Conservation (phyloP, 2,329 filamentous ascomycete species). For the Fusarium equiseti region DNA sequence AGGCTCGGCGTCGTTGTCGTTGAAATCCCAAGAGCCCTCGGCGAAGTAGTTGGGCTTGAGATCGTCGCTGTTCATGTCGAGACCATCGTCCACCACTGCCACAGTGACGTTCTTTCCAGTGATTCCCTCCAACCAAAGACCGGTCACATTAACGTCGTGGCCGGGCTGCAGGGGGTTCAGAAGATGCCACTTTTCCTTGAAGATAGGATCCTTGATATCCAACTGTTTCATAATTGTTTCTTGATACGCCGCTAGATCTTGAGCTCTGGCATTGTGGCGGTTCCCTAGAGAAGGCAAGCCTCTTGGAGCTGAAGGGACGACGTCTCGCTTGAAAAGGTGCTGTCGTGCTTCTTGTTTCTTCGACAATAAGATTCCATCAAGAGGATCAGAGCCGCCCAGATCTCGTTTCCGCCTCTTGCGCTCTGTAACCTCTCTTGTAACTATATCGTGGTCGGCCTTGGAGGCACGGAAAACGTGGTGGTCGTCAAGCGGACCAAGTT, state of each 20-base stretch:
- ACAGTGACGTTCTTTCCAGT: conserved; percentile 91
- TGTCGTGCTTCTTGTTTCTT: conserved; percentile 75
- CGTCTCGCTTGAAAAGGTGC: conserved; percentile 65
- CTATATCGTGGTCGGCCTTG: conserved; percentile 70
- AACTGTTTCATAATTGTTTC: conserved; percentile 72
- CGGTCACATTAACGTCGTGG: conserved; percentile 97
- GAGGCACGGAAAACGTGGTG: conserved; percentile 89
- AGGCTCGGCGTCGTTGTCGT: conserved; percentile 83
- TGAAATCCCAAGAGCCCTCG: conserved; percentile 94
- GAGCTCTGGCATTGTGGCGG: conserved; percentile 23
- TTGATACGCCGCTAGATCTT: conserved; percentile 66
- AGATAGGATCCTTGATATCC: conserved; percentile 90
- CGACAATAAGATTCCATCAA: conserved; percentile 81
- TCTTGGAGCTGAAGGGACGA: conserved; percentile 57
- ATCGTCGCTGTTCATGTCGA: conserved; percentile 96
- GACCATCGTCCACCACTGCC: conserved; percentile 93
- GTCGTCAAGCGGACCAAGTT: conserved; percentile 79
- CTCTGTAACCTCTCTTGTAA: conserved; percentile 65
- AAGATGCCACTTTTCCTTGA: conserved; percentile 94
- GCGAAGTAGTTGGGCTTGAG: conserved; percentile 94
- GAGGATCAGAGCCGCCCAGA: conserved; percentile 64
- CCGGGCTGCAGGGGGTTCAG: conserved; percentile 84
- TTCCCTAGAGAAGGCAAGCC: conserved; percentile 36
- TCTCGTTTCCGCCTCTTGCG: conserved; percentile 72
- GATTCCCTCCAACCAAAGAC: conserved; percentile 89